A percentile compares a stretch with the other conserved stretches of the same genome.
These are phyloP conservation scores for Chaetomium globosum DNA, from an alignment of 2,329 filamentous ascomycete species.

Conservation along the genomic window DNA sequence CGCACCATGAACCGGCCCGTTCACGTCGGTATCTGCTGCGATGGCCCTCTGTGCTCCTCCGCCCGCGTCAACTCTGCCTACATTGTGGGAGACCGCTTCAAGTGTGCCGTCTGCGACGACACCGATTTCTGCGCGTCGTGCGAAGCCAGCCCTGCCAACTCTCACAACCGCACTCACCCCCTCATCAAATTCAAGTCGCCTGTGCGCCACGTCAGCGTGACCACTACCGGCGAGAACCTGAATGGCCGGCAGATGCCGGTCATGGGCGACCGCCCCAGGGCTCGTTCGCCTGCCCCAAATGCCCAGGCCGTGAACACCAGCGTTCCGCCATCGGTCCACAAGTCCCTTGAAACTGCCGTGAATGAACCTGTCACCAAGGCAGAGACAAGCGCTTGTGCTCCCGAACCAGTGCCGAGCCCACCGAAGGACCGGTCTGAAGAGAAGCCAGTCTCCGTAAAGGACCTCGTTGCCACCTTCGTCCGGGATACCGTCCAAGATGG, in stretches of 20 bases:
- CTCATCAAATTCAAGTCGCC: conserved; percentile 96
- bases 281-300: conserved; percentile 33
- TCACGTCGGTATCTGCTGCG: conserved; percentile 89
- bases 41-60: conserved; percentile 80
- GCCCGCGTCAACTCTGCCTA: conserved; percentile 56
- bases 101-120: conserved; percentile 95
- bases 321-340: conserved; percentile 34
- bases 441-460: conserved; percentile 34
- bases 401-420: too few species aligned
- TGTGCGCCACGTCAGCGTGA: conserved; percentile 83
- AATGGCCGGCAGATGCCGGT: conserved; percentile 65
- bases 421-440: conserved; percentile 29
- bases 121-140: conserved; percentile 93
- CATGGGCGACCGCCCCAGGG: conserved; percentile 65
- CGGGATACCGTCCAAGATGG: conserved; percentile 80
- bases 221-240: conserved; percentile 76
- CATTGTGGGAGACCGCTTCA: conserved; percentile 88
- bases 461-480: conserved; percentile 65
- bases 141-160: conserved; percentile 81
- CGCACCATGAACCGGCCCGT: conserved; percentile 50
- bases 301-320: conserved; percentile 57
- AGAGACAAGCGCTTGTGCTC: too few species aligned
- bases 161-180: conserved; percentile 93
- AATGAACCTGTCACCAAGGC: conserved; percentile 45
- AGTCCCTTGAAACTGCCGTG: conserved; percentile 68